Evolutionary conservation across 2,329 filamentous ascomycete genomes (phyloP).

Genomic region (Trichophyton verrucosum): DNA sequence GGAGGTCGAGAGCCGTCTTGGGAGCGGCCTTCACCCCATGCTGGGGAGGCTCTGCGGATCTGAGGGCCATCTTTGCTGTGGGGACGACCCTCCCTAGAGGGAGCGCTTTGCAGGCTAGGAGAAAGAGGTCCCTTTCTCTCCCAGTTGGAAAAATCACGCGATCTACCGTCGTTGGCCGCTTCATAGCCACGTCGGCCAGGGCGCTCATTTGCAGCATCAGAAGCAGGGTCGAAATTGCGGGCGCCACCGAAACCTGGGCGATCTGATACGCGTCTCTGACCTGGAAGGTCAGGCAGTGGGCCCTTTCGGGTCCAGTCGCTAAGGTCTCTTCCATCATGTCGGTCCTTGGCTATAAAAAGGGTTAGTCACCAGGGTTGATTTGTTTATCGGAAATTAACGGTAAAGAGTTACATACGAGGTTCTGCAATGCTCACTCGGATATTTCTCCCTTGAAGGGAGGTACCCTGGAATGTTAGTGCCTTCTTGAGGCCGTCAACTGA

Average conservation of each 20-base stretch:
- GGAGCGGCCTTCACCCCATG: conserved; percentile 57
- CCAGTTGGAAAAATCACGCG: conserved; percentile 79
- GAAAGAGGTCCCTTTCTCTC: conserved; percentile 87
- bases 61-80: conserved; percentile 48
- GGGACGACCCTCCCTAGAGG: conserved; percentile 41
- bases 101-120: conserved; percentile 44
- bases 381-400: conserved; percentile 1
- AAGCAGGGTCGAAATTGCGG: conserved; percentile 42
- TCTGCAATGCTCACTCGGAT: conserved; percentile 94
- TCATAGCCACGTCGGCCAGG: conserved; percentile 55
- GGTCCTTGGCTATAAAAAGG: conserved; percentile 65
- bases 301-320: conserved; percentile 89
- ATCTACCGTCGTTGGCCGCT: conserved; percentile 53
- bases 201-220: conserved; percentile 51
- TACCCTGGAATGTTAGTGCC: conserved; percentile 70
- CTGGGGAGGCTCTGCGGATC: conserved; percentile 56
- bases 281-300: conserved; percentile 63
- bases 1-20: conserved; percentile 71
- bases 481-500: conserved; percentile 81
- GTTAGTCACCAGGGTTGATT: background rate
- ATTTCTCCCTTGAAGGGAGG: conserved; percentile 72
- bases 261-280: conserved; percentile 35
- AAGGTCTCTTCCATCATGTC: conserved; percentile 68
- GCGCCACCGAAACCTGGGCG: conserved; percentile 38
- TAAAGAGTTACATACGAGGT: conserved; percentile 59